Conservation (phyloP, 2,329 filamentous ascomycete genomes). For the Cercospora berteroae region DNA sequence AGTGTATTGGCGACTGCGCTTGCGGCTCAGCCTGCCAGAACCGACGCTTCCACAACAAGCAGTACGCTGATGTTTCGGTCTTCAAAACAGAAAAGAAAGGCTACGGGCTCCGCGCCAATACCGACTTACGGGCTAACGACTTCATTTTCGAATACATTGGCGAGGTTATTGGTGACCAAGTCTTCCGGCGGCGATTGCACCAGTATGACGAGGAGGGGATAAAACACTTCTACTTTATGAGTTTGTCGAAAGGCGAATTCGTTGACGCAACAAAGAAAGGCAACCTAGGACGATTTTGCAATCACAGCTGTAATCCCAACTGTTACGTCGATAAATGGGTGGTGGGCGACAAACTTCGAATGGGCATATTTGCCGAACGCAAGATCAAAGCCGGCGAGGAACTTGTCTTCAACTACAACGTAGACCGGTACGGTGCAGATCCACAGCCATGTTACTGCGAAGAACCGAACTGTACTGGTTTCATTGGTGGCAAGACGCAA, state of each 20-base stretch:
- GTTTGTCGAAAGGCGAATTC: slow-evolving; percentile 91
- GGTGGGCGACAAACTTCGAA: slow-evolving; percentile 91
- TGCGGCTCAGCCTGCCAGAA: slow-evolving; percentile 89
- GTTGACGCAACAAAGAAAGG: slow-evolving; percentile 97
- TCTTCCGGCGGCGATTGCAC: slow-evolving; percentile 84
- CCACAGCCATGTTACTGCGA: slow-evolving; percentile 96
- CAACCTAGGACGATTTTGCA: slow-evolving; percentile 95
- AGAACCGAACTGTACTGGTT: slow-evolving; percentile 91
- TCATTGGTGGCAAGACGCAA: slow-evolving; percentile 96
- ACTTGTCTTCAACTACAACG: slow-evolving; percentile 98
- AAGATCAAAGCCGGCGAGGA: slow-evolving; percentile 85
- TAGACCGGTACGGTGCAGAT: slow-evolving; percentile 94
- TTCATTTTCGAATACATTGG: slow-evolving; percentile 99
- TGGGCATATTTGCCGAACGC: slow-evolving; percentile 95
- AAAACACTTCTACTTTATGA: slow-evolving; percentile 99
- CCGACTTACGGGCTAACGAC: slow-evolving; percentile 73
- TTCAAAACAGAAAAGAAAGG: slow-evolving; percentile 99
- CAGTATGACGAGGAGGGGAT: slow-evolving; percentile 95
- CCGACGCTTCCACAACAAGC: slow-evolving; percentile 85
- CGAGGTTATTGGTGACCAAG: slow-evolving; percentile 91
- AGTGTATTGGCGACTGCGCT: slow-evolving; percentile 83
- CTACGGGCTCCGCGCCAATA: slow-evolving; percentile 82
- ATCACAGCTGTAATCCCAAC: slow-evolving; percentile 98
- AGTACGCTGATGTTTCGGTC: slow-evolving; percentile 88
- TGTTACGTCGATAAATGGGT: slow-evolving; percentile 99